Conservation (phyloP, 495 filamentous ascomycete species). For the Tetracladium marchalianum region DNA sequence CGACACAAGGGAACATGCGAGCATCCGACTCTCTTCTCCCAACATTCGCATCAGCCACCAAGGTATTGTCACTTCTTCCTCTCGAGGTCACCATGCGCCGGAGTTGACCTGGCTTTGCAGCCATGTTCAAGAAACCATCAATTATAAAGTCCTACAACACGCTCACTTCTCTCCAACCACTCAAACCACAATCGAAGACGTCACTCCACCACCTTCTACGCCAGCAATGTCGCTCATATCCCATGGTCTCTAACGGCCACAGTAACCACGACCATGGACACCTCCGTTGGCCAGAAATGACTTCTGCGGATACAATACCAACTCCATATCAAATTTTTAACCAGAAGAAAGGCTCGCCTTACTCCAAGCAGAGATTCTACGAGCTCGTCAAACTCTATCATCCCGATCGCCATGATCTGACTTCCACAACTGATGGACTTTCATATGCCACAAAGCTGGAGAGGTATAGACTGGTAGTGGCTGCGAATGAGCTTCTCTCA, state of each 20-base stretch:
- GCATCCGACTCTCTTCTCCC: too few species aligned
- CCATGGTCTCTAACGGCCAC: slow-evolving; percentile 22
- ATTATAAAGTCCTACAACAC: slow-evolving; percentile 13
- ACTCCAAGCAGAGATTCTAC: slow-evolving; percentile 76
- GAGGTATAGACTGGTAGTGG: slow-evolving; percentile 77
- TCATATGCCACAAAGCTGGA: slow-evolving; percentile 56
- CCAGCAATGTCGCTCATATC: slow-evolving; percentile 22
- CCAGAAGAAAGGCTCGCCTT: slow-evolving; percentile 49
- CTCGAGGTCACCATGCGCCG: neutral
- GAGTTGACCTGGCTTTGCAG: neutral
- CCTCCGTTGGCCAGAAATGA: slow-evolving; percentile 23
- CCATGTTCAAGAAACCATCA: slow-evolving; percentile 19
- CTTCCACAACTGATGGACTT: slow-evolving; percentile 19
- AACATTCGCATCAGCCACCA: neutral
- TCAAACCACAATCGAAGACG: slow-evolving; percentile 12
- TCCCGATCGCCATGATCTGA: slow-evolving; percentile 54
- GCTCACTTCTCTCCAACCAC: slow-evolving; percentile 5
- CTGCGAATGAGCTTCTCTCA: slow-evolving; percentile 84
- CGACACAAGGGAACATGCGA: neutral
- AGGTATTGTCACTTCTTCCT: neutral
- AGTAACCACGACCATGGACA: slow-evolving; percentile 13
- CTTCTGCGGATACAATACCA: slow-evolving; percentile 33
- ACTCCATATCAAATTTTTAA: slow-evolving; percentile 90
- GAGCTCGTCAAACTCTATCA: slow-evolving; percentile 93
- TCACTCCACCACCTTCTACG: slow-evolving; percentile 3